phyloP scores from a whole-genome alignment of 1,139 yeast species.

The Blastobotrys illinoisensis region DNA sequence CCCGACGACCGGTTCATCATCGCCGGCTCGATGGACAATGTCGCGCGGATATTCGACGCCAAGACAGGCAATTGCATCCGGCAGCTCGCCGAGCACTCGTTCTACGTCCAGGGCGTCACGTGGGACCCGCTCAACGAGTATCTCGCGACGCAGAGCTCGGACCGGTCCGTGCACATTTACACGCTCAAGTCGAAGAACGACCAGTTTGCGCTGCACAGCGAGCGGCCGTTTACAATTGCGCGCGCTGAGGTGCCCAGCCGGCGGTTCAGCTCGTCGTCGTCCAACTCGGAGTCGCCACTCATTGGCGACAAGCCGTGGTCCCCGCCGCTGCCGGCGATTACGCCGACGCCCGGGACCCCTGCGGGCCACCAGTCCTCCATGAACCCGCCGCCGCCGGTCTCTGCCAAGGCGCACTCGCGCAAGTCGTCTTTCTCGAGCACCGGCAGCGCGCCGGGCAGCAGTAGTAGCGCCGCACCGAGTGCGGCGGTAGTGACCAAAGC shows the following conservation, averaged over 20 bases:
- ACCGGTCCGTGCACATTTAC: constrained; percentile 71
- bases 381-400: constrained; percentile 24
- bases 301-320: not conserved
- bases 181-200: constrained; percentile 35
- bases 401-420: constrained; percentile 24
- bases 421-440: constrained; percentile 23
- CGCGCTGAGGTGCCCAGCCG: not conserved
- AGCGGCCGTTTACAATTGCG: not conserved
- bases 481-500: constrained; percentile 14
- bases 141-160: constrained; percentile 86
- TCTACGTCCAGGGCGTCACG: constrained; percentile 89
- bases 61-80: constrained; percentile 53
- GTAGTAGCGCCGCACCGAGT: not conserved
- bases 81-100: constrained; percentile 68
- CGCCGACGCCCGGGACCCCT: constrained; percentile 10
- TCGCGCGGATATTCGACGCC: constrained; percentile 61
- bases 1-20: constrained; percentile 70
- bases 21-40: constrained; percentile 91
- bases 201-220: constrained; percentile 32
- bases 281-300: not conserved
- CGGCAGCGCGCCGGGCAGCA: not conserved
- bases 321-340: not conserved
- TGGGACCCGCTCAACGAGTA: constrained; percentile 87
- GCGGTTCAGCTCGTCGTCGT: not conserved
- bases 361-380: constrained; percentile 16